These are phyloP conservation scores for Podosphaera xanthii DNA, from an alignment of 2,329 filamentous ascomycete species.

Conservation along the genomic window DNA sequence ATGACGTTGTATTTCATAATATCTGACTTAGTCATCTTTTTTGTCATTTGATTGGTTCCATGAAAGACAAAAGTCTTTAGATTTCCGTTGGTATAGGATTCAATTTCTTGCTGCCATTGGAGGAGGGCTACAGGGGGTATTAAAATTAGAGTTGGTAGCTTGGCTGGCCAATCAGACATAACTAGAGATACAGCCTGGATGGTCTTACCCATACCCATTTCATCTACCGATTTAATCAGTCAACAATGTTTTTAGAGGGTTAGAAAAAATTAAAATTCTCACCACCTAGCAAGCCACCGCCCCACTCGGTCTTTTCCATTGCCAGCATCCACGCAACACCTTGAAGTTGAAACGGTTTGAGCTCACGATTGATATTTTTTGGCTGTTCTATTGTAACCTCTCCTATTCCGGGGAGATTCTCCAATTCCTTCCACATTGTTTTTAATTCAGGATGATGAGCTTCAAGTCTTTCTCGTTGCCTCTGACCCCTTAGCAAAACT, in stretches of 20 bases:
- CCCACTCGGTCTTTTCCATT: slow-evolving; percentile 71
- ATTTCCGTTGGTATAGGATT: slow-evolving; percentile 62
- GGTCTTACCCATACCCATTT: slow-evolving; percentile 98
- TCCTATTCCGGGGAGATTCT: slow-evolving; percentile 42
- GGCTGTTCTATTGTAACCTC: slow-evolving; percentile 47
- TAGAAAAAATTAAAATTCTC: background rate
- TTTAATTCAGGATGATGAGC: slow-evolving; percentile 52
- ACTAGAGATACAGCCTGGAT: slow-evolving; percentile 95
- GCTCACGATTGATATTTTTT: slow-evolving; percentile 49
- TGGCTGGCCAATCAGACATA: slow-evolving; percentile 87
- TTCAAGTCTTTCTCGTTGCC: slow-evolving; percentile 46
- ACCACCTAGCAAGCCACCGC: slow-evolving; percentile 66
- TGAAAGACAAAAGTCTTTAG: slow-evolving; percentile 84
- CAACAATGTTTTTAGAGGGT: background rate
- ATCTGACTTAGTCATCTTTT: slow-evolving; percentile 50
- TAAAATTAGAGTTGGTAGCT: slow-evolving; percentile 62
- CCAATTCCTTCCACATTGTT: slow-evolving; percentile 67
- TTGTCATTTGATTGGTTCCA: slow-evolving; percentile 63
- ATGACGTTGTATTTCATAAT: slow-evolving; percentile 75
- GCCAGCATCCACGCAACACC: slow-evolving; percentile 84
- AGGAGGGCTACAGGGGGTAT: slow-evolving; percentile 85
- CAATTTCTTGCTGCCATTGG: slow-evolving; percentile 78
- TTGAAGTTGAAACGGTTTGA: slow-evolving; percentile 87
- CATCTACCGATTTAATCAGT: slow-evolving; percentile 24
- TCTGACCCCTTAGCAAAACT: slow-evolving; percentile 12